Evolutionary conservation across 1,139 yeast genomes (phyloP).

Genomic region (Taphrina populina): DNA sequence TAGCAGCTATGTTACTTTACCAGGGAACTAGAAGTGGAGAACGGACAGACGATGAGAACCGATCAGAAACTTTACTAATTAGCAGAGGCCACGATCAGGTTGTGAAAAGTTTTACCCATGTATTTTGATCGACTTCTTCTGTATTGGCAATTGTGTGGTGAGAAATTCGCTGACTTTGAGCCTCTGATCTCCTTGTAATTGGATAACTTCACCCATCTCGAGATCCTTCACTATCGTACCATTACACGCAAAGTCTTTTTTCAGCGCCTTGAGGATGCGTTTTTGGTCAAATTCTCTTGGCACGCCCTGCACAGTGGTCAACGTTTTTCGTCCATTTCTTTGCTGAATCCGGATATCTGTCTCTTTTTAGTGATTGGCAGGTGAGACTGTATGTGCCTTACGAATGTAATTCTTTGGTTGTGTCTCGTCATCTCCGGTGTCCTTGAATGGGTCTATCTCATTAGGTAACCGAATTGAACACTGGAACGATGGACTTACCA

Average conservation of each 20-base stretch:
- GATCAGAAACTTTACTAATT: background rate
- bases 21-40: too few relatives aligned
- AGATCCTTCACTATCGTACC: conserved; percentile 97
- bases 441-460: conserved; percentile 89
- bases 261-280: conserved; percentile 86
- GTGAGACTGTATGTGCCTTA: conserved; percentile 43
- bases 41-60: background rate
- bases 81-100: background rate
- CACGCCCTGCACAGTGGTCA: conserved; percentile 97
- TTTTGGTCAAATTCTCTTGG: conserved; percentile 93
- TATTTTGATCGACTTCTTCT: conserved; percentile 94
- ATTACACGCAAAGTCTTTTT: conserved; percentile 97
- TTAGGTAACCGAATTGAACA: too few relatives aligned
- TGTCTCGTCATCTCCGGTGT: conserved; percentile 98
- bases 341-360: conserved; percentile 83
- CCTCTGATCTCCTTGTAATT: conserved; percentile 98
- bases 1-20: too few relatives aligned
- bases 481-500: too few relatives aligned
- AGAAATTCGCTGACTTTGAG: conserved; percentile 92
- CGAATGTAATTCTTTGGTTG: conserved; percentile 95
- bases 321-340: conserved; percentile 98
- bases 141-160: conserved; percentile 80
- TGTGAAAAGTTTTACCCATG: conserved; percentile 61
- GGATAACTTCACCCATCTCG: conserved; percentile 95
- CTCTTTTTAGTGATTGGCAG: background rate